Conservation (phyloP, 1,139 yeast species). For the Nakaseomyces glabratus region DNA sequence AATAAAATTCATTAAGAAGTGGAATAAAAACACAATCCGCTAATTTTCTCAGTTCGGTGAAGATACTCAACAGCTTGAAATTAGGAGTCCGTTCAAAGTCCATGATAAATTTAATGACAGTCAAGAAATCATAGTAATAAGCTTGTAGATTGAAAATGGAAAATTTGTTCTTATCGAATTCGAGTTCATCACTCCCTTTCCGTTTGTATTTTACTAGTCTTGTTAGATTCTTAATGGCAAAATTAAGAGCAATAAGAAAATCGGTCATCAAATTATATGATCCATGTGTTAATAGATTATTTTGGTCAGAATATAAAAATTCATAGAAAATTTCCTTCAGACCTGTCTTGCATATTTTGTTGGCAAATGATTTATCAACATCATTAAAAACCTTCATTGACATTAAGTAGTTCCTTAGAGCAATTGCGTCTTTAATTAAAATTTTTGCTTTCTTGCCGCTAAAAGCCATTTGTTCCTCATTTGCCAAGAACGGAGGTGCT, state of each 20-base stretch:
- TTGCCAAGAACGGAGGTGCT: conserved; percentile 8
- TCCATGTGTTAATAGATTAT: conserved; percentile 23
- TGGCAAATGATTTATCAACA: conserved; percentile 20
- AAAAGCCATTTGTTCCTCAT: conserved; percentile 6
- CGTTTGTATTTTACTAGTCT: conserved; percentile 13
- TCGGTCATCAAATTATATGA: conserved; percentile 25
- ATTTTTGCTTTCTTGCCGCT: conserved; percentile 7
- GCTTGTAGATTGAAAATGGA: conserved; percentile 31
- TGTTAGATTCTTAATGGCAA: conserved; percentile 27
- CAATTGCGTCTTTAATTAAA: conserved; percentile 20
- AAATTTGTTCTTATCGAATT: conserved; percentile 18
- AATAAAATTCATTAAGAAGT: conserved; percentile 17
- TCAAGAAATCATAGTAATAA: conserved; percentile 31
- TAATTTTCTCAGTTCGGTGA: conserved; percentile 25
- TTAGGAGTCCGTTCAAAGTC: conserved; percentile 33
- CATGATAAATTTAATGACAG: conserved; percentile 31
- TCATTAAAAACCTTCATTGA: conserved; percentile 23
- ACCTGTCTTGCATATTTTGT: conserved; percentile 21
- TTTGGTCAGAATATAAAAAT: conserved; percentile 19
- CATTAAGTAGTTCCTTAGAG: conserved; percentile 26
- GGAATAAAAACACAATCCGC: conserved; percentile 26
- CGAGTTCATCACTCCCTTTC: conserved; percentile 10
- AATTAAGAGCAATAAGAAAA: conserved; percentile 27
- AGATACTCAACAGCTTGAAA: conserved; percentile 28
- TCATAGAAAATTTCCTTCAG: conserved; percentile 17